Evolutionary conservation across 257 asterid species (phyloP).

Genomic region (Lantana camara): DNA sequence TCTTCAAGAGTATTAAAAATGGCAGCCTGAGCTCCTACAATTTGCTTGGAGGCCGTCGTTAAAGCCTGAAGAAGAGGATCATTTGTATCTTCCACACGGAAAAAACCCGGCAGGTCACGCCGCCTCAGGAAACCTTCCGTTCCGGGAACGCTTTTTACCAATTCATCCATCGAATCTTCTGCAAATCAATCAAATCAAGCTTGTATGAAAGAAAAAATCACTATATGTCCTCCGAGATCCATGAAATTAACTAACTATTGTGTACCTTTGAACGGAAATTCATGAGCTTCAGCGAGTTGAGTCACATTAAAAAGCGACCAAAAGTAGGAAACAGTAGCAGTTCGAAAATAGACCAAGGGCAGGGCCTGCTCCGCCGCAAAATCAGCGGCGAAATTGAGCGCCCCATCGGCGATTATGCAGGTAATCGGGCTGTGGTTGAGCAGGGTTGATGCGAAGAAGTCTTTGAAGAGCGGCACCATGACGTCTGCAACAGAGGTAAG

Average conservation of each 20-base stretch:
- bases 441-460: slow-evolving; percentile 8
- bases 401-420: slow-evolving; percentile 5
- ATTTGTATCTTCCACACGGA: too few species aligned
- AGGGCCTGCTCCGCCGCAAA: too few species aligned
- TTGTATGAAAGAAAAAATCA: too few species aligned
- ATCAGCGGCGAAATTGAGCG: too few species aligned
- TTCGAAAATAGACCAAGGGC: slow-evolving; percentile 4
- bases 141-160: slow-evolving; percentile 30
- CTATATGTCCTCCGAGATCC: too few species aligned
- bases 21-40: slow-evolving; percentile 25
- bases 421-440: neutral
- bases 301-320: slow-evolving; percentile 35
- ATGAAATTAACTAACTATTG: too few species aligned
- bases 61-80: slow-evolving; percentile 1
- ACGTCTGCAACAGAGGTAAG: too few species aligned
- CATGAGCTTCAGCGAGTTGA: slow-evolving; percentile 36
- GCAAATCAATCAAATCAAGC: neutral
- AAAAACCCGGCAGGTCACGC: slow-evolving; percentile 36
- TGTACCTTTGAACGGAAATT: slow-evolving; percentile 37
- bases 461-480: neutral
- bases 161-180: slow-evolving; percentile 33
- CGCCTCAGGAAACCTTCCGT: slow-evolving; percentile 38
- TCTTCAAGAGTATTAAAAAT: slow-evolving; percentile 37
- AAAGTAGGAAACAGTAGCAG: slow-evolving; percentile 32
- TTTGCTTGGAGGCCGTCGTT: slow-evolving; percentile 5